Evolutionary conservation across 139 green algal genomes (phyloP), one percentile per base, ranked within the genome.

Genomic region (Asterochloris erici): DNA sequence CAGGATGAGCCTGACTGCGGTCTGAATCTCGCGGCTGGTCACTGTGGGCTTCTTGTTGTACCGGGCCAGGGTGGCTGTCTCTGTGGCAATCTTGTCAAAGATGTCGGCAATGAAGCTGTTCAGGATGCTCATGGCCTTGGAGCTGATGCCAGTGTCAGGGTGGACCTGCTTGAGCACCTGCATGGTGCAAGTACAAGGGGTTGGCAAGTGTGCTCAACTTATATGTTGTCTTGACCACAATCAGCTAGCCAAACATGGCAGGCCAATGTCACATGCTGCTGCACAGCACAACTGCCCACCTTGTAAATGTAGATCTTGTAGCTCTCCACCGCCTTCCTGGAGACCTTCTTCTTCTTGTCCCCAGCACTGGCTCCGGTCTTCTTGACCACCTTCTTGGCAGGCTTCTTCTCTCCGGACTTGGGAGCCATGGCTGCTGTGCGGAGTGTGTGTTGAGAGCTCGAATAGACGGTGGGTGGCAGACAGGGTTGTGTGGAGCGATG

Each of bases 251-350:
- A 54, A 54, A 6, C 38, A 54, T 6, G 6, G 38, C 38, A 54
- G 4, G 6, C 38, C 38, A 54, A 77, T 81, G 21, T 9, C 12
- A 16, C 71, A 38, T 28, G 24, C 26, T 28, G 47, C 0, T 60
- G 17, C 26, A 77, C 0, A 11, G 24, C 26, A 14, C 12, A 14
- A 12, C 0, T 60, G 0, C 47, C 17, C 63, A 98, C 95, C 91
- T 98, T 98, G 94, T 98, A 98, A 90, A 98, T 98, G 91, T 98
- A 98, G 79, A 98, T 98, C 93, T 98, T 98, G 95, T 97, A 98
- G 81, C 93, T 97, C 90, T 98, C 94, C 38, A 86, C 87, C 24
- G 75, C 79, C 63, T 82, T 83, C 85, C 86, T 88, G 27, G 79
- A 64, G 24, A 62, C 68, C 82, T 85, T 86, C 82, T 89, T 90